Evolutionary conservation across 1,284 basidiomycete species (phyloP).

Genomic region (Ustilago tritici): DNA sequence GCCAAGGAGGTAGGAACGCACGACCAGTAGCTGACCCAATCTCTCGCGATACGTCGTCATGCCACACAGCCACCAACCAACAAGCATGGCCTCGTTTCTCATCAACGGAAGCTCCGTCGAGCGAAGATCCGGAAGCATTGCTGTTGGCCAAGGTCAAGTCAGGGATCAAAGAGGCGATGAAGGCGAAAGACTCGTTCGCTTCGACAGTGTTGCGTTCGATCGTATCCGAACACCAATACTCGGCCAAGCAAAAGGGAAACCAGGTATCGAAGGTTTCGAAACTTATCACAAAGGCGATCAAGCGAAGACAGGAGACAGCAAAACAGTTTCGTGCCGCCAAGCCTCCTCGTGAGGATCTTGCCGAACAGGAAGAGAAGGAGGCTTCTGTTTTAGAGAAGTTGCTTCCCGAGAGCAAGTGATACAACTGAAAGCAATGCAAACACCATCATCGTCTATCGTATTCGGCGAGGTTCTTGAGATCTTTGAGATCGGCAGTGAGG

Average conservation of each 20-base stretch:
- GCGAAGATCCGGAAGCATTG: constrained; percentile 41
- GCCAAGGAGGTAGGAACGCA: background rate
- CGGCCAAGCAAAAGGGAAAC: constrained; percentile 47
- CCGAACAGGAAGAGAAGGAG: constrained; percentile 60
- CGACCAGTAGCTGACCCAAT: background rate
- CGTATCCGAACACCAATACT: constrained; percentile 60
- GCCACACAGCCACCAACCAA: constrained; percentile 5
- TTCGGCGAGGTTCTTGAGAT: background rate
- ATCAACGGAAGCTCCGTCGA: constrained; percentile 24
- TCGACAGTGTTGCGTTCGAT: constrained; percentile 57
- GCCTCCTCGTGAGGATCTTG: constrained; percentile 57
- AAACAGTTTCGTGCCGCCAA: constrained; percentile 54
- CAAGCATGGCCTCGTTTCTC: constrained; percentile 33
- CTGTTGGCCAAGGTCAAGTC: constrained; percentile 51
- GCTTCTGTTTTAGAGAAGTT: constrained; percentile 47
- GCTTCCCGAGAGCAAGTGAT: constrained; percentile 38
- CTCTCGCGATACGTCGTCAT: background rate
- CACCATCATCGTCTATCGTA: too few species aligned
- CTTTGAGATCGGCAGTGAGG: background rate
- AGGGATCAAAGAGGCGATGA: constrained; percentile 60
- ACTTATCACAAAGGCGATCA: constrained; percentile 55
- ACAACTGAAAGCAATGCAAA: background rate
- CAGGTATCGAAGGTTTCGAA: constrained; percentile 46
- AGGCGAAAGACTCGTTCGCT: constrained; percentile 54
- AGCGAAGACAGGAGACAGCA: constrained; percentile 51